phyloP scores from a whole-genome alignment of 441 rosid genomes.

The Pelargonium myrrhifolium region DNA sequence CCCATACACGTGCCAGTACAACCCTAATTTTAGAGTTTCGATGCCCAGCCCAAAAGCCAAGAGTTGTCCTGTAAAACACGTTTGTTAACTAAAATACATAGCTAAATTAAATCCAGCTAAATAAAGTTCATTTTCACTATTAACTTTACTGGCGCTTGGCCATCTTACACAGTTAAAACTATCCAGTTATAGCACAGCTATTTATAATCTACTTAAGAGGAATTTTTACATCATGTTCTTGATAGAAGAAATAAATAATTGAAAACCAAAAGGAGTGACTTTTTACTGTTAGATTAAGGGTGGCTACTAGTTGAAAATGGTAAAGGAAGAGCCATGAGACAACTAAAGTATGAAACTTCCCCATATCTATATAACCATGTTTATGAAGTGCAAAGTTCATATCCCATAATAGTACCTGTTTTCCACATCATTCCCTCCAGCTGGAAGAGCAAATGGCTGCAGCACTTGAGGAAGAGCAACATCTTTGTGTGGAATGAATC shows the following conservation, averaged over 20 bases:
- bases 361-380: background rate
- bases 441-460: constrained; percentile 91
- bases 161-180: no score
- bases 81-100: constrained; percentile 8
- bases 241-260: background rate
- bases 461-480: constrained; percentile 89
- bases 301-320: background rate
- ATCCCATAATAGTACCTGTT: constrained; percentile 48
- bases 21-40: constrained; percentile 93
- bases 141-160: constrained; percentile 20
- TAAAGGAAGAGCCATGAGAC: background rate
- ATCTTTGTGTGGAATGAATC: constrained; percentile 93
- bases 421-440: constrained; percentile 85
- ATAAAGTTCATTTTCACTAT: background rate
- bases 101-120: background rate
- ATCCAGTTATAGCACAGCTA: background rate
- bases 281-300: background rate
- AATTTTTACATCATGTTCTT: background rate
- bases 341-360: background rate
- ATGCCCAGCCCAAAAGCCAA: constrained; percentile 97
- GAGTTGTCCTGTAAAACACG: constrained; percentile 59
- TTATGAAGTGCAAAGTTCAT: background rate
- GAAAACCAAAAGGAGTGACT: background rate
- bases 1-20: constrained; percentile 90
- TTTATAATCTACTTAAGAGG: background rate